Evolutionary conservation across 495 filamentous ascomycete species (phyloP), one percentile per base, ranked within the genome.

Genomic region (Acidiella bohemica): DNA sequence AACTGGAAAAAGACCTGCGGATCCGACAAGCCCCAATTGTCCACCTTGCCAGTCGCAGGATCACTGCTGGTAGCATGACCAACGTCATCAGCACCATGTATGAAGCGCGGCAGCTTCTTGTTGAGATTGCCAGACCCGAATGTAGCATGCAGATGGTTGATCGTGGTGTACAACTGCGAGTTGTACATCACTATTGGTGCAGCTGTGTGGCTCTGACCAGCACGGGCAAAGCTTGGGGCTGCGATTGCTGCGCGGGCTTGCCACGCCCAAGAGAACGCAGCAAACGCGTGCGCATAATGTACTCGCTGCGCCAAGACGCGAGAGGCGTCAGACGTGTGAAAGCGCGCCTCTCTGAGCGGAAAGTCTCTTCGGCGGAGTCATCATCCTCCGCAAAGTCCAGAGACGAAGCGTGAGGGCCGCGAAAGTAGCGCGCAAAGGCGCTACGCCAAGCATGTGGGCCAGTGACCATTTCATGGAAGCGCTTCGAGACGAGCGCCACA

Each of bases 291-390:
- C 87, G 70, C 21, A 90, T 57, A 28, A 93, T 80, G 54, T 93
- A 95, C 55, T 95, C 87, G 56, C 82, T 92, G 22, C 85, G 73
- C 87, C 87, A 95, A 1, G 86, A 86, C 14, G 82, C 78, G 30
- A 82, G 63, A 10, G 75, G 68, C 21, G 81, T 87, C 27, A 95
- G 66, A 36, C 84, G 70, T 6, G 84, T 72, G 51, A 95, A 95
- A 41, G 70, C 67, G 13, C 84, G 78, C 48, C 71, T 73, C 50
- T 87, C 79, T 5, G 69, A 68, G 30, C 72, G 68, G 3, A 50
- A 35, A 2, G 39, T 28, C 32, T 39, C 43, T 18, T 78, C 51
- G 18, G 54, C 59, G 22, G 80, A 72, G 39, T 57, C 61, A 23
- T 42, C 51, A 37, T 57, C 18, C 56, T 59, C 29, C 68, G 39